Evolutionary conservation across 2,329 filamentous ascomycete species (phyloP).

Genomic region (Gaeumannomyces tritici): DNA sequence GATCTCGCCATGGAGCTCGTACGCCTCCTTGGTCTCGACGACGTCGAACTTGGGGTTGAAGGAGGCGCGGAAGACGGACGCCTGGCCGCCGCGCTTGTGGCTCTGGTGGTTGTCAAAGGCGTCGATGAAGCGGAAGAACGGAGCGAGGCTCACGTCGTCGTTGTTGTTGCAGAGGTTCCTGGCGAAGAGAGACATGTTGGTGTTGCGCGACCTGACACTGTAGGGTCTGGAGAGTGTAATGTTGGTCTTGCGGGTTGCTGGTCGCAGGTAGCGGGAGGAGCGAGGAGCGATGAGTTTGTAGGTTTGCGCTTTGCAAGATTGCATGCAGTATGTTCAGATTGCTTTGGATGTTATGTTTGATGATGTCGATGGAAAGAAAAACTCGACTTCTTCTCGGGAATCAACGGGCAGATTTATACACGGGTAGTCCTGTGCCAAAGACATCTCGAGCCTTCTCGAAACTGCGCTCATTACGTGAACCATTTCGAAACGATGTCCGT

Average conservation of each 20-base stretch:
- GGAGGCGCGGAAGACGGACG: conserved; percentile 28
- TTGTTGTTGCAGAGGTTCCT: conserved; percentile 26
- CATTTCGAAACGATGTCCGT: not conserved
- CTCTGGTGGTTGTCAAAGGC: conserved; percentile 47
- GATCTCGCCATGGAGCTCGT: conserved; percentile 74
- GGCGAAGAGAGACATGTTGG: conserved; percentile 49
- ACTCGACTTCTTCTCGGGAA: not conserved
- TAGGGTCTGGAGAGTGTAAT: not conserved
- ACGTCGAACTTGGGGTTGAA: conserved; percentile 76
- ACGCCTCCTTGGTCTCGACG: conserved; percentile 56
- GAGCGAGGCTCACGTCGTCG: conserved; percentile 14
- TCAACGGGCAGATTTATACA: not conserved
- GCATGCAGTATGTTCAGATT: not conserved
- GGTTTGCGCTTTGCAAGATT: not conserved
- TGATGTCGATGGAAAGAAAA: not conserved
- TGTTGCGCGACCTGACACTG: not conserved
- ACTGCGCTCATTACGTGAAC: not conserved
- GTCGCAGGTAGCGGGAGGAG: not conserved
- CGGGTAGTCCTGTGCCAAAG: not conserved
- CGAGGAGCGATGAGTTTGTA: not conserved
- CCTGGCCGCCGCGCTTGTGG: conserved; percentile 12
- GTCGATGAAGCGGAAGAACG: conserved; percentile 54
- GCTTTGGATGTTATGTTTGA: not conserved
- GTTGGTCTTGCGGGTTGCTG: not conserved
- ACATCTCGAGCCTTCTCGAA: not conserved